Percentiles rank a stretch among this genome's conserved stretches.
phyloP scores from a whole-genome alignment of 352 stramenopile genomes.

The Globisporangium recalcitrans region DNA sequence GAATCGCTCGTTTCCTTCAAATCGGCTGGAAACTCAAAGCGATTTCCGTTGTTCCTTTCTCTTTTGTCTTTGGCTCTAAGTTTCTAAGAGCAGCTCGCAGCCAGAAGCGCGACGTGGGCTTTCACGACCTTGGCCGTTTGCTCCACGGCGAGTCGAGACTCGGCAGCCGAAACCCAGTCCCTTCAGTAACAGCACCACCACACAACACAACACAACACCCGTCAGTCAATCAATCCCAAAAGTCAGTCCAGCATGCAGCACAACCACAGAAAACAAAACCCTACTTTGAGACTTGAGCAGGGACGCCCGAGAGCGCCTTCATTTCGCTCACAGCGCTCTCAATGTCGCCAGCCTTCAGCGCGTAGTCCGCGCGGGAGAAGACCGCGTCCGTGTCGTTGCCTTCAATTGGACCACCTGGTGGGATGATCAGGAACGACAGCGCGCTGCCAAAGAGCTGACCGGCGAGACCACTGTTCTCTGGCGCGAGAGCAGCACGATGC shows the following conservation, averaged over 20 bases:
- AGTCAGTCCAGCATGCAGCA: not conserved
- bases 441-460: constrained; percentile 67
- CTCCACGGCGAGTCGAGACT: constrained; percentile 72
- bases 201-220: not conserved
- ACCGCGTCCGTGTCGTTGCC: constrained; percentile 66
- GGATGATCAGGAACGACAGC: constrained; percentile 73
- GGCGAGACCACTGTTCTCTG: constrained; percentile 61
- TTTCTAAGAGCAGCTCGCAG: constrained; percentile 72
- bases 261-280: constrained; percentile 3
- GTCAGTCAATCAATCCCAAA: not conserved
- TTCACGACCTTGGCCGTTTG: constrained; percentile 83
- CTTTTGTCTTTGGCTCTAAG: not conserved
- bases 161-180: constrained; percentile 71
- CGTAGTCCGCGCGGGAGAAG: constrained; percentile 77
- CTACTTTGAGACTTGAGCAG: constrained; percentile 58
- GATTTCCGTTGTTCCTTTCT: not conserved
- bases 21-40: not conserved
- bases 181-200: constrained; percentile 8
- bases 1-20: not conserved
- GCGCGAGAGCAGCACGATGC: constrained; percentile 60
- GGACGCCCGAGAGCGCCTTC: constrained; percentile 56
- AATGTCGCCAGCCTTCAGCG: constrained; percentile 76
- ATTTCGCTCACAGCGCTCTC: constrained; percentile 67
- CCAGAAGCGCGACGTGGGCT: constrained; percentile 71
- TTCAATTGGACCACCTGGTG: constrained; percentile 69